Conservation (phyloP, 2,329 filamentous ascomycete genomes). For the Clarireedia homoeocarpa region DNA sequence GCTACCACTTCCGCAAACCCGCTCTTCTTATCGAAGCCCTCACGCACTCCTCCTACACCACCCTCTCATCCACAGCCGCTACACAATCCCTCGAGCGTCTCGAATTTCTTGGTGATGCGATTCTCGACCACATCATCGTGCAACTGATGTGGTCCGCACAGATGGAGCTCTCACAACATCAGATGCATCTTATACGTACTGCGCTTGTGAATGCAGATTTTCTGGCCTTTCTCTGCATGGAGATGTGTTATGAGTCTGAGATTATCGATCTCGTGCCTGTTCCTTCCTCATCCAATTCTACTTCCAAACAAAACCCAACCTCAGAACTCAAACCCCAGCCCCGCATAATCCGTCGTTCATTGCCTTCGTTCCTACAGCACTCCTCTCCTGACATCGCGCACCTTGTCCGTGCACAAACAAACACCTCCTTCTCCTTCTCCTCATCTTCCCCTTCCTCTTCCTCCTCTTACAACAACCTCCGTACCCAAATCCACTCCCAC, state of each 20-base stretch:
- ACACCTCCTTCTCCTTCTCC: conserved; percentile 7
- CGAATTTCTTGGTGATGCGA: conserved; percentile 80
- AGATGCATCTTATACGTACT: conserved; percentile 72
- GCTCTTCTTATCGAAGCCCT: conserved; percentile 67
- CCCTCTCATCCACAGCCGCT: conserved; percentile 23
- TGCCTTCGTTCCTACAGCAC: conserved; percentile 67
- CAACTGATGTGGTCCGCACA: conserved; percentile 41
- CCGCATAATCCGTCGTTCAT: conserved; percentile 15
- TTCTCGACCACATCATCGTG: conserved; percentile 74
- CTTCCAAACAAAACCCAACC: background rate
- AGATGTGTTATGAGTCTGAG: conserved; percentile 36
- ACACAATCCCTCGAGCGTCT: conserved; percentile 59
- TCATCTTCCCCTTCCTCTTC: background rate
- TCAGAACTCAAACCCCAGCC: conserved; percentile 1
- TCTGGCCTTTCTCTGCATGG: conserved; percentile 68
- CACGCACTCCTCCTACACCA: conserved; percentile 60
- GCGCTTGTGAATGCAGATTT: conserved; percentile 75
- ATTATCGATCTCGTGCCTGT: conserved; percentile 15
- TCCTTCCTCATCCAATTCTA: background rate
- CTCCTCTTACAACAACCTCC: conserved; percentile 31
- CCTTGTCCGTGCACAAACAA: conserved; percentile 31
- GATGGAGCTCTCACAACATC: conserved; percentile 41
- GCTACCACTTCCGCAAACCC: conserved; percentile 63
- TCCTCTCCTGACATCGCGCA: conserved; percentile 38
- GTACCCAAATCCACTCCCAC: conserved; percentile 39